A percentile compares a stretch with the other conserved stretches of the same genome.
These are phyloP conservation scores for Malassezia arunalokei DNA, from an alignment of 1,284 basidiomycete genomes.

Conservation along the genomic window DNA sequence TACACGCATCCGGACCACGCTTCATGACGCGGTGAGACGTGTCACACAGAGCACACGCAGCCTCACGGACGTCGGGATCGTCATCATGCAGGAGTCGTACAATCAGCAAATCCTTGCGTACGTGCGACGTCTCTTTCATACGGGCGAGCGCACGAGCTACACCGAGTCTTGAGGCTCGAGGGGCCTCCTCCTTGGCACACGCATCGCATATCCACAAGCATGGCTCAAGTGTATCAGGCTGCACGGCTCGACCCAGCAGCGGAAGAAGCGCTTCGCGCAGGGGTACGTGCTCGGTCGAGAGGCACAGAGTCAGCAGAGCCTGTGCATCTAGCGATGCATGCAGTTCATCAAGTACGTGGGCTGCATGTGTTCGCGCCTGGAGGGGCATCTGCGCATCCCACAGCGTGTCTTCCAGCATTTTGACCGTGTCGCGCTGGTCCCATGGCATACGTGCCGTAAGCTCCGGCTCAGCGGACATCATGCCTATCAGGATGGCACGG, in stretches of 20 bases:
- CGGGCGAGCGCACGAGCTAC: neutral
- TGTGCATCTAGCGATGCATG: neutral
- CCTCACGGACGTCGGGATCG: slow-evolving; percentile 9
- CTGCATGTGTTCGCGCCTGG: slow-evolving; percentile 6
- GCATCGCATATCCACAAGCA: slow-evolving; percentile 6
- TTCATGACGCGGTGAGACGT: neutral
- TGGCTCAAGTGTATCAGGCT: neutral
- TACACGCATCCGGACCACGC: slow-evolving; percentile 1
- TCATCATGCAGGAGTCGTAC: slow-evolving; percentile 11
- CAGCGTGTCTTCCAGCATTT: neutral
- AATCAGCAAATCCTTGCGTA: neutral
- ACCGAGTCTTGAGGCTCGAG: slow-evolving; percentile 4
- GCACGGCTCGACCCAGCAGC: neutral
- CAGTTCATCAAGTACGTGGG: neutral
- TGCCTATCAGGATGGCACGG: neutral
- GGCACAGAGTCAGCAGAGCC: neutral
- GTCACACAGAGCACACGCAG: neutral
- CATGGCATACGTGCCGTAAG: neutral
- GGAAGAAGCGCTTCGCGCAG: slow-evolving; percentile 30
- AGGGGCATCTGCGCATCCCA: neutral
- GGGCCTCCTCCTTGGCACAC: neutral
- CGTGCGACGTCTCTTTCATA: neutral
- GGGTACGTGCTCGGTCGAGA: slow-evolving; percentile 16
- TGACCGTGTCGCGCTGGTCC: neutral
- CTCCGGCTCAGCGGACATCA: neutral